Evolutionary conservation across 2,329 filamentous ascomycete species (phyloP), one percentile per base, ranked within the genome.

Genomic region (Akanthomyces dipterigenus): DNA sequence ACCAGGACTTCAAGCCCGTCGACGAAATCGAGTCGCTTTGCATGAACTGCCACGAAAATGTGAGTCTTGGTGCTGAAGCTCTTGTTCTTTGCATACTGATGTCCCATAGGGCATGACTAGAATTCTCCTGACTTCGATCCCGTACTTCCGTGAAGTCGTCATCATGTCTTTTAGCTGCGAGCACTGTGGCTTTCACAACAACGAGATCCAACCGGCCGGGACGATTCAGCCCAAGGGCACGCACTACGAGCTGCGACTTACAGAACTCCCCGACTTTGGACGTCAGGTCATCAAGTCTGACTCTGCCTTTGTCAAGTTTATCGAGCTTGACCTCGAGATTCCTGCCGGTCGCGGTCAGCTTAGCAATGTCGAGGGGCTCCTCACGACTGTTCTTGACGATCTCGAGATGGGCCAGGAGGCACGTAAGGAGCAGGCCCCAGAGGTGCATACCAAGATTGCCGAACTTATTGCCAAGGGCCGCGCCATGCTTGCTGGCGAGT

Each of bases 71-170:
- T n/a, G 36, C 14, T 56, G 22, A 16, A 6, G 50, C 6, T 5
- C 9, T 36, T 22, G 20, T 3, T 3, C 8, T 40, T 49, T 42
- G 58, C 22, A 42, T 49, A 48, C 66, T 67, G 63, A 70, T 67
- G 62, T 42, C 34, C 3, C 53, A 12, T 43, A 96, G 90, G 95
- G 95, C 69, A 84, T 80, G 1, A 99, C 95, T 16, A 85, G 88
- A 63, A 84, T 99, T 24, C 86, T 99, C 48, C 86, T 99, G 60
- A 96, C 96, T 18, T 86, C 87, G 66, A 97, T 99, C 61, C 95
- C 95, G 18, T 98, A 91, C 82, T 99, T 99, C 81, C 91, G 92
- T 78, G 93, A 99, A 75, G 88, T 99, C 65, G 91, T 99, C 70
- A 85, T 99, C 75, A 96, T 97, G 88, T 98, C 93, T 64, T 99